Conservation (phyloP, 1,139 yeast genomes). For the Barnettozyma hawaiiensis region DNA sequence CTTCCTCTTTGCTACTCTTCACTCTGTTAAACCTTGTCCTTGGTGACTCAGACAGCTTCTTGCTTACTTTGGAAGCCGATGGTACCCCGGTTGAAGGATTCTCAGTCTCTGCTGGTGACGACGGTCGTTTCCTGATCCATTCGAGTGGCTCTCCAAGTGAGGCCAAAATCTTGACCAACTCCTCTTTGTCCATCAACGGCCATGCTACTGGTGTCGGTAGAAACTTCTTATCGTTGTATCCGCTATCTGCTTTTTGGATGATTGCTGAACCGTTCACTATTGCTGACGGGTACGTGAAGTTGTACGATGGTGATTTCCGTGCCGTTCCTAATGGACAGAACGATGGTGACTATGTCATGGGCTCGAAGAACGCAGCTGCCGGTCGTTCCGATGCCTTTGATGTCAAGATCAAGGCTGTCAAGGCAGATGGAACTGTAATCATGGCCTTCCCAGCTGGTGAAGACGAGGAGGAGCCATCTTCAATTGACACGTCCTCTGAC, state of each 20-base stretch:
- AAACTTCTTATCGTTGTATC: not conserved
- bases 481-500: not conserved
- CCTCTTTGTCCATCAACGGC: not conserved
- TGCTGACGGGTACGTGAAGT: conserved; percentile 10
- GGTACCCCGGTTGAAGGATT: conserved; percentile 4
- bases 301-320: conserved; percentile 12
- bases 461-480: not conserved
- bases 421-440: conserved; percentile 1
- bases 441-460: conserved; percentile 1
- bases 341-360: conserved; percentile 10
- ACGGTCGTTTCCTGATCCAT: not conserved
- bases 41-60: conserved; percentile 5
- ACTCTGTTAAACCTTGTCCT: not conserved
- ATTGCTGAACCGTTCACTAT: conserved; percentile 11
- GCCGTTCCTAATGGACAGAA: conserved; percentile 12
- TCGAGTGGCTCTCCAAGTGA: not conserved
- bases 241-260: not conserved
- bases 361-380: conserved; percentile 13
- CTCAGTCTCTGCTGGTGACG: not conserved
- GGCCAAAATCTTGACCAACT: conserved; percentile 1
- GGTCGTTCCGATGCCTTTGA: conserved; percentile 7
- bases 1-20: not conserved
- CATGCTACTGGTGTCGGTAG: conserved; percentile 2
- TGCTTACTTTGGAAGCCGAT: conserved; percentile 2
- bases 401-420: conserved; percentile 4